Base-by-base conservation (phyloP, 2,329 filamentous ascomycete genomes). In the Colletotrichum karsti region DNA sequence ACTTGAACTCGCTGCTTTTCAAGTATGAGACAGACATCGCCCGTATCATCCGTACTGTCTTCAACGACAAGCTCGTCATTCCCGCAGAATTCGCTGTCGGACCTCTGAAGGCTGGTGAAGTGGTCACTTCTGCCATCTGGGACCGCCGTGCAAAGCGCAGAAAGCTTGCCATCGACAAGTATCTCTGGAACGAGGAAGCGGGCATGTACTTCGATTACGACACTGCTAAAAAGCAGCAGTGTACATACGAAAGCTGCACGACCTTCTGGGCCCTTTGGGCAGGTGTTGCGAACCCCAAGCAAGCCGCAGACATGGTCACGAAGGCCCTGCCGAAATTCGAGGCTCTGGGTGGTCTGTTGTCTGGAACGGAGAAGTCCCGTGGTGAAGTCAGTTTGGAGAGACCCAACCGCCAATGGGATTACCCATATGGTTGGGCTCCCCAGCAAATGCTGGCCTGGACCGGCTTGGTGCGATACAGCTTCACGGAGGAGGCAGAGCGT, bases 201-300 rank as follows among this genome's bases (percentile, higher is more conserved):
- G 95, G 95, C 66, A 97, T 98, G 93, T 99, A 94, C 85, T 98
- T 98, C 77, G 96, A 99, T 81, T 99, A 98, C 80, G 88, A 99
- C 82, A 97, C 94, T 0, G 90, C 87, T 70, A 93, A 92, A 79
- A 90, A 94, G 77, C 81, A 94, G 80, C 93, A 92, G 74, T 94
- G 90, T 72, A 89, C 86, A 13, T 98, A 98, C 78, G 96, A 98
- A 82, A 93, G 90, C 71, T 94, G 92, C 61, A 99, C 96, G 3
- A 98, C 95, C 0, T 95, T 98, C 82, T 99, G 96, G 96, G 90
- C 96, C 4, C 92, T 99, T 82, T 99, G 96, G 95, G 94, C 95
- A 12, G 95, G 95, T 59, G 90, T 96, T 54, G 92, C 93, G 13
- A 92, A 92, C 33, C 95, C 95, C 3, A 90, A 89, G 67, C 95